Conservation (phyloP, 2,329 filamentous ascomycete genomes). For the Parastagonospora nodorum region DNA sequence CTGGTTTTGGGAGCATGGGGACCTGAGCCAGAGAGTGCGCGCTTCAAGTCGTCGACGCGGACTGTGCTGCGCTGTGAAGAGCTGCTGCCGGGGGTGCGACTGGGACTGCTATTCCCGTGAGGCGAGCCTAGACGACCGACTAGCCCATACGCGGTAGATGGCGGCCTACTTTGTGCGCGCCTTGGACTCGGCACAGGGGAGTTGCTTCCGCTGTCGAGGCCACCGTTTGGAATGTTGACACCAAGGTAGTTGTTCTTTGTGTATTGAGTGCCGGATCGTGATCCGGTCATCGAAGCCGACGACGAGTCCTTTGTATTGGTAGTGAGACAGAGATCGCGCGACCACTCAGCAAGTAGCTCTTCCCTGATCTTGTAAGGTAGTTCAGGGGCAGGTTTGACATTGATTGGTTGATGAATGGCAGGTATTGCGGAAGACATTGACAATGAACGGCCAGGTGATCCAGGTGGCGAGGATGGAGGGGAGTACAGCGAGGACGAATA, state of each 20-base stretch:
- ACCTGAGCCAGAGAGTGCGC: constrained; percentile 48
- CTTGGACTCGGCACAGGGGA: constrained; percentile 39
- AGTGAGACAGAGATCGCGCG: constrained; percentile 72
- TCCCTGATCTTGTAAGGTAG: constrained; percentile 72
- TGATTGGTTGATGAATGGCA: constrained; percentile 29
- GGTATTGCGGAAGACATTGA: constrained; percentile 62
- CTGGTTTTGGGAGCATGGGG: constrained; percentile 33
- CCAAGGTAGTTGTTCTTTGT: constrained; percentile 55
- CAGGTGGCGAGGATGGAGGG: constrained; percentile 70
- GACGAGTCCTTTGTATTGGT: constrained; percentile 71
- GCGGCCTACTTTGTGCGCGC: constrained; percentile 39
- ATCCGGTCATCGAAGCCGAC: constrained; percentile 76
- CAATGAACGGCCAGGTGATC: constrained; percentile 69
- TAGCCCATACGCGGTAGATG: constrained; percentile 41
- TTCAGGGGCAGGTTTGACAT: constrained; percentile 46
- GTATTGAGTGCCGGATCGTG: constrained; percentile 56
- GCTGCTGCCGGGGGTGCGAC: constrained; percentile 39
- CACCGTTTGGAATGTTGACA: constrained; percentile 56
- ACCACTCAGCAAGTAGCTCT: constrained; percentile 80
- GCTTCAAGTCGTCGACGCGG: constrained; percentile 54
- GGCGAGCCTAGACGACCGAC: constrained; percentile 39
- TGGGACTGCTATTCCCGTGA: constrained; percentile 33
- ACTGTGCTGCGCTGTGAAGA: constrained; percentile 47
- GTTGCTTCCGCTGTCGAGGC: constrained; percentile 36
- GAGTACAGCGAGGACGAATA: constrained; percentile 69